These are phyloP conservation scores for Phytophthora citricola DNA, from an alignment of 352 stramenopile genomes.

Conservation along the genomic window DNA sequence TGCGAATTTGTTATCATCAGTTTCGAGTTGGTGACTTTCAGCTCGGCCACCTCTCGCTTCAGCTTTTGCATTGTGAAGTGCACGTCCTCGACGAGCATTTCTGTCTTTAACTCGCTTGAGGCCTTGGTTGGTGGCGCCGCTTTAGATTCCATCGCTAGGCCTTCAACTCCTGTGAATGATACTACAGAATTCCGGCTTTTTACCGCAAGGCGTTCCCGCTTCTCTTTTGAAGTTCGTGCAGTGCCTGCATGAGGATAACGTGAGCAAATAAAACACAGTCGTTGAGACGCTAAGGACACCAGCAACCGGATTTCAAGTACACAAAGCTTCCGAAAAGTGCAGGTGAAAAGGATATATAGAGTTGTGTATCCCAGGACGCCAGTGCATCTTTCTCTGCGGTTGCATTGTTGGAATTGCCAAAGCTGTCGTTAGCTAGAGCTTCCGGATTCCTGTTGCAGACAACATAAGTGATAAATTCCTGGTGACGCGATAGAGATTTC, in stretches of 20 bases:
- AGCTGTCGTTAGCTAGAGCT: slow-evolving; percentile 17
- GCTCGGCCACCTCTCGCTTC: slow-evolving; percentile 65
- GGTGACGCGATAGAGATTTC: neutral
- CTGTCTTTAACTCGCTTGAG: slow-evolving; percentile 6
- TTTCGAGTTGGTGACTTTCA: slow-evolving; percentile 69
- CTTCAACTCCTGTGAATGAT: slow-evolving; percentile 11
- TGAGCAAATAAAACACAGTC: slow-evolving; percentile 21
- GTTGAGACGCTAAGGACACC: slow-evolving; percentile 28
- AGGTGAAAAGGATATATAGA: slow-evolving; percentile 64
- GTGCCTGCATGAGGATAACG: slow-evolving; percentile 61
- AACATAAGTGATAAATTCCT: neutral
- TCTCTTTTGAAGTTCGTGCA: slow-evolving; percentile 63
- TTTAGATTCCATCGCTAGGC: slow-evolving; percentile 9
- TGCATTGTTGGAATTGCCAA: slow-evolving; percentile 21
- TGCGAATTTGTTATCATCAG: slow-evolving; percentile 74
- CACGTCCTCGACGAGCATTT: slow-evolving; percentile 55
- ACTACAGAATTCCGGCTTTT: slow-evolving; percentile 35
- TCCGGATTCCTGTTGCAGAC: slow-evolving; percentile 33
- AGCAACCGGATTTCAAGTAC: neutral
- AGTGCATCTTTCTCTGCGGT: slow-evolving; percentile 60
- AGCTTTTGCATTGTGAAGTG: slow-evolving; percentile 81
- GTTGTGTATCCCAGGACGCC: slow-evolving; percentile 71
- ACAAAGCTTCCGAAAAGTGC: neutral
- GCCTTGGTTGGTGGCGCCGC: slow-evolving; percentile 10
- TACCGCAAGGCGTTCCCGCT: slow-evolving; percentile 45